Base-by-base conservation (phyloP, 208 protist genomes). In the Trypanosoma platydactyli region DNA sequence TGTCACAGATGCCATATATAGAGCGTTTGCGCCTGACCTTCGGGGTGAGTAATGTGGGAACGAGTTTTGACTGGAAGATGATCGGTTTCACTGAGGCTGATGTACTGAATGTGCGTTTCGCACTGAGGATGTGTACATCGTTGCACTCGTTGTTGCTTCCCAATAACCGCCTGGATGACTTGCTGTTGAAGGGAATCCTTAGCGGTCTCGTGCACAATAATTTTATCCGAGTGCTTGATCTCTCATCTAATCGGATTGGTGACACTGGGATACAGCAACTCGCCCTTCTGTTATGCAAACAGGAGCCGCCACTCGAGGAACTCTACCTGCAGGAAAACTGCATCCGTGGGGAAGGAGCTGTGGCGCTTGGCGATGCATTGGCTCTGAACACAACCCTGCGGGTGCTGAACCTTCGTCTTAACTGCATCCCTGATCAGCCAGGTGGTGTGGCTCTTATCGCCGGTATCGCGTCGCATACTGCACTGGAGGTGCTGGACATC, bases 221-320 rank as follows among this genome's bases (percentile, higher is more conserved):
- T 12, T 81, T 77, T 12, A 74, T 97, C 50, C 74, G 68, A 12
- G 77, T 91, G 48, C 81, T 97, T 24, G 87, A 96, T 66, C 69
- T 97, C 30, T 94, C 88, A 25, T 83, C 76, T 60, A 97, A 97
- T 68, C 65, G 73, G 44, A 73, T 97, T 55, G 80, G 80, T 35
- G 92, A 94, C 60, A 71, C 71, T 5, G 85, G 75, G 13, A 71
- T 64, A 22, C 45, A 82, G 33, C 83, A 80, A 5, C 60, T 97
- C 18, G 77, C 89, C 18, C 57, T 91, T 20, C 72, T 96, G 22
- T 74, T 97, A 7, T 84, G 71, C 30, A 77, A 81, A 42, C 71
- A 67, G 11, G 78, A 86, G 38, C 81, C 85, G 35, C 73, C 83
- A 3, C 63, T 97, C 27, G 77, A 89, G 75, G 80, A 91, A 74